Evolutionary conservation across 345 rosid genomes (phyloP), one percentile per base, ranked within the genome.

Genomic region (Firmiana major): DNA sequence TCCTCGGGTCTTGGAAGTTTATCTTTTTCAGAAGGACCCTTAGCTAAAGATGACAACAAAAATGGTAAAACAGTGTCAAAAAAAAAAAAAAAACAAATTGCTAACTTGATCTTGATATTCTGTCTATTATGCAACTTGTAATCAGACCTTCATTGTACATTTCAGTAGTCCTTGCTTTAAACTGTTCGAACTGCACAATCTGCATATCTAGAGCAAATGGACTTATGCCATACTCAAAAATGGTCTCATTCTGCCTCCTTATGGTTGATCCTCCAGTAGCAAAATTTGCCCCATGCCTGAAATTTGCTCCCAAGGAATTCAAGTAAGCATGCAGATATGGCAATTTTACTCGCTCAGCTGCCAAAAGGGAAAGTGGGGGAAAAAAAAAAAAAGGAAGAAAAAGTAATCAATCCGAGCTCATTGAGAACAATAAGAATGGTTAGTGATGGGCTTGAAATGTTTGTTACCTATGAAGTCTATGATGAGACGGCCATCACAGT

Each of bases 231-330:
- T 90, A 90, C 80, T 95, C 85, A 63, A 54, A 95, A 17, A 95
- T 93, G 13, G 97, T 93, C 79, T 92, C 98, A 76, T 95, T 95
- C 62, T 78, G 98, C 80, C 89, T 89, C 80, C 90, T 84, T 31
- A 95, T 90, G 57, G 99, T 95, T 55, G 99, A 93, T 28, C 99
- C 99, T 51, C 99, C 98, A 0, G 97, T 90, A 0, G 98, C 98
- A 79, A 95, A 93, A 81, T 95, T 95, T 2, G 97, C 99, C 7
- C 98, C 99, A 66, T 90, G 94, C 84, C 94, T 83, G 85, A 88
- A 95, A 74, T 86, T 86, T 64, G 93, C 76, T 75, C 94, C 99
- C 8, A 95, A 81, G 13, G 98, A 95, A 85, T 95, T 90, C 80
- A 95, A 63, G 83, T 93, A 95, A 1, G 99, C 99, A 79, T 94